Percentiles rank a stretch among this genome's conserved stretches.
phyloP scores from a whole-genome alignment of 2,329 filamentous ascomycete species.

The Neofusicoccum umdonicola region DNA sequence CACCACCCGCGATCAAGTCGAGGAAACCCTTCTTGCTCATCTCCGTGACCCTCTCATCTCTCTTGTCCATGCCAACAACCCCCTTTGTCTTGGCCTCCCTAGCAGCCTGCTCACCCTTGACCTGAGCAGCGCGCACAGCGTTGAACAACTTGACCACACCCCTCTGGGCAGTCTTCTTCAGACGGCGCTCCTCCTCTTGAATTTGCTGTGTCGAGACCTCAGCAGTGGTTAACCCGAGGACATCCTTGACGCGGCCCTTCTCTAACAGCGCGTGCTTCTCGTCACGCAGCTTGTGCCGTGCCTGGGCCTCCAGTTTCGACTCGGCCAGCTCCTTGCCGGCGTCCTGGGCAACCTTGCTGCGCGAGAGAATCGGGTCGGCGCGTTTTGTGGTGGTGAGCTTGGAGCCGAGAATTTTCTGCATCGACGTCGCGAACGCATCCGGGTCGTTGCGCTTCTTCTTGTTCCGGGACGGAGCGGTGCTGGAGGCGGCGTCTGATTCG shows the following conservation, averaged over 20 bases:
- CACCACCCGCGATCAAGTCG: constrained; percentile 71
- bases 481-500: constrained; percentile 33
- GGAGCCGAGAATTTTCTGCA: constrained; percentile 86
- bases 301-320: constrained; percentile 76
- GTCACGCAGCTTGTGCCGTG: constrained; percentile 72
- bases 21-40: constrained; percentile 97
- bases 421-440: constrained; percentile 83
- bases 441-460: constrained; percentile 91
- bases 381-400: constrained; percentile 82
- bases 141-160: constrained; percentile 98
- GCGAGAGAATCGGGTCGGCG: constrained; percentile 84
- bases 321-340: constrained; percentile 72
- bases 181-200: constrained; percentile 69
- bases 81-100: constrained; percentile 67
- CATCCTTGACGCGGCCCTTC: constrained; percentile 84
- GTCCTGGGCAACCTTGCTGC: constrained; percentile 71
- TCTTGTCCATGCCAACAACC: constrained; percentile 72
- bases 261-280: constrained; percentile 78
- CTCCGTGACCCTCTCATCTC: constrained; percentile 87
- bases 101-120: constrained; percentile 78
- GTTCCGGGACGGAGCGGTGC: constrained; percentile 30
- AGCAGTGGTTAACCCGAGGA: constrained; percentile 63
- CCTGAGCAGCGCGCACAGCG: constrained; percentile 87
- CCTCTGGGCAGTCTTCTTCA: constrained; percentile 85
- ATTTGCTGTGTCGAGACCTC: constrained; percentile 50